phyloP scores from a whole-genome alignment of 1,139 yeast genomes.

The Saccharomyces hybrid region DNA sequence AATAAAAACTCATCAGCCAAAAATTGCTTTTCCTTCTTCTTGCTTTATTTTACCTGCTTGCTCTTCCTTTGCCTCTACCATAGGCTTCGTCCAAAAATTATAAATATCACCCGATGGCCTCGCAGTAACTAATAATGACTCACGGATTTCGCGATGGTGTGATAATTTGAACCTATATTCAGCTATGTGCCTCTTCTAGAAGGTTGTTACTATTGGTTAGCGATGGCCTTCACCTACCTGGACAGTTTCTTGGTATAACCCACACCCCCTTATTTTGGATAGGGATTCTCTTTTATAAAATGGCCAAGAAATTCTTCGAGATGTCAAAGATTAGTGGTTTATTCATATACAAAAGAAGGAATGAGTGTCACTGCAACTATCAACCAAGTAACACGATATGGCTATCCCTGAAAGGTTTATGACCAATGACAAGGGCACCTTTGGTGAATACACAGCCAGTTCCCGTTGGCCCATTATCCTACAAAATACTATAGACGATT shows the following conservation, averaged over 20 bases:
- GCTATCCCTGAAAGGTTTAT: slow-evolving; percentile 3
- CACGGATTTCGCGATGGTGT: not conserved
- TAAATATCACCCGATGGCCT: not conserved
- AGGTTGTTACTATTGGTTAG: not conserved
- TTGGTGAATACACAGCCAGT: slow-evolving; percentile 73
- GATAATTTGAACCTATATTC: not conserved
- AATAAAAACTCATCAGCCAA: slow-evolving; percentile 28
- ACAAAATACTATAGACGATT: slow-evolving; percentile 58
- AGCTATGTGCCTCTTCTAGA: not conserved
- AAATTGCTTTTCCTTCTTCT: not conserved
- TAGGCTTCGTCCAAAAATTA: not conserved
- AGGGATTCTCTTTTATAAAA: too few species aligned
- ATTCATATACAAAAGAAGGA: not conserved
- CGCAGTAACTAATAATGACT: not conserved
- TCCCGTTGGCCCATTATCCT: slow-evolving; percentile 85
- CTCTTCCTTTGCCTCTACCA: not conserved
- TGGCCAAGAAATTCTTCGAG: not conserved
- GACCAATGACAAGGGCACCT: slow-evolving; percentile 56
- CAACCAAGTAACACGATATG: not conserved
- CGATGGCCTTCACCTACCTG: not conserved
- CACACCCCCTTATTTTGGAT: not conserved
- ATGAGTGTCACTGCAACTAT: not conserved
- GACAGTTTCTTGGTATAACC: not conserved
- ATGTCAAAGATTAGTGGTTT: not conserved
- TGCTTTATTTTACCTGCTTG: not conserved